A percentile compares a stretch with the other conserved stretches of the same genome.
Conservation (phyloP, 2,329 filamentous ascomycete species). For the Gaeumannomyces sp. region DNA sequence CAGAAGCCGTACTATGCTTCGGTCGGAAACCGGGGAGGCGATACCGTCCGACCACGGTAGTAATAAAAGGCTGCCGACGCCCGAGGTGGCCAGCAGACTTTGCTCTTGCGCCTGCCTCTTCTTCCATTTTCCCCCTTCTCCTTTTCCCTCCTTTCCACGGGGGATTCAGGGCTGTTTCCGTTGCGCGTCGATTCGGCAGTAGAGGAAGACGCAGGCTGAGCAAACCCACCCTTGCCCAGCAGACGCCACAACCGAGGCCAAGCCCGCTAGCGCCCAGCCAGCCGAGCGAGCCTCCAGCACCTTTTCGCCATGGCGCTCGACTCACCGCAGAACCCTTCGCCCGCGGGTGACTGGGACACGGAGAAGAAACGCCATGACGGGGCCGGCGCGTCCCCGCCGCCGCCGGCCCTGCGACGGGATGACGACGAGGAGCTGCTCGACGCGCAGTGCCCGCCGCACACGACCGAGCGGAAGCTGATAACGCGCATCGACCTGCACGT, state of each 20-base stretch:
- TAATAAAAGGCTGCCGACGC: background rate
- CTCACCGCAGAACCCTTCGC: background rate
- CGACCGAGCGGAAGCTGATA: slow-evolving; percentile 59
- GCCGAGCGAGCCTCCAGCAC: too few species aligned
- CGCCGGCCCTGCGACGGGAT: slow-evolving; percentile 11
- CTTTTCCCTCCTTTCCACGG: too few species aligned
- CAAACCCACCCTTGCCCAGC: too few species aligned
- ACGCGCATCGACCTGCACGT: slow-evolving; percentile 65
- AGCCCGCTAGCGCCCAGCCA: background rate
- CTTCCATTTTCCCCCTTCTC: too few species aligned
- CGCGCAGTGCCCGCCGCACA: slow-evolving; percentile 43
- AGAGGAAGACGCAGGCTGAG: too few species aligned
- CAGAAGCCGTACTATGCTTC: background rate
- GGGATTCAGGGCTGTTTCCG: too few species aligned
- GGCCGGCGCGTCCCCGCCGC: slow-evolving; percentile 8
- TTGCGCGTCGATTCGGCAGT: too few species aligned
- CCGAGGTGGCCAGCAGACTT: background rate
- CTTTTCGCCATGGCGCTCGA: background rate
- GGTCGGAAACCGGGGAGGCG: background rate
- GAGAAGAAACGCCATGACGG: background rate
- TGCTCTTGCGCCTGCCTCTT: too few species aligned
- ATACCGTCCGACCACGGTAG: background rate
- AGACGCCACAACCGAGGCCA: background rate
- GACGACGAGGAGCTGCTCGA: slow-evolving; percentile 25
- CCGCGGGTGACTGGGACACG: background rate